These are phyloP conservation scores for Gamarada debralockiae DNA, from an alignment of 495 filamentous ascomycete genomes.

Conservation along the genomic window DNA sequence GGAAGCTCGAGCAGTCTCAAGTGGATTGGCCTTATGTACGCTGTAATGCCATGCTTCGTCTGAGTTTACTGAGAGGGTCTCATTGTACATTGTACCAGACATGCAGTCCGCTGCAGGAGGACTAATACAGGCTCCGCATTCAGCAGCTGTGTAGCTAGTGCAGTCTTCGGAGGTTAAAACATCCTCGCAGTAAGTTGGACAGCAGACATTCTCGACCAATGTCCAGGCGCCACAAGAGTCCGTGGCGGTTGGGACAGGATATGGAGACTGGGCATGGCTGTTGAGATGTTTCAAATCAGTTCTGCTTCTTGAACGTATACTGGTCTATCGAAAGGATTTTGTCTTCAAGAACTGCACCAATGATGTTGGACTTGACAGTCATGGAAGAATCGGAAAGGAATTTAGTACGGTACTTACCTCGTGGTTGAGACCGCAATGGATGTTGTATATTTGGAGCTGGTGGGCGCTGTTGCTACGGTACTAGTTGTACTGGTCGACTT, in stretches of 20 bases:
- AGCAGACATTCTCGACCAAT: constrained; percentile 14
- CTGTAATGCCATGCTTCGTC: constrained; percentile 15
- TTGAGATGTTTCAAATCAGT: too few relatives aligned
- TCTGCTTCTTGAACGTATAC: too few relatives aligned
- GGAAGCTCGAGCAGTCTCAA: background rate
- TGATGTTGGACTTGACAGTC: too few relatives aligned
- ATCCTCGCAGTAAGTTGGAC: constrained; percentile 8
- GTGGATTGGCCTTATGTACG: background rate
- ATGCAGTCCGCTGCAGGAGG: constrained; percentile 5
- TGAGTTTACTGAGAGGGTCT: background rate
- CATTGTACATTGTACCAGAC: constrained; percentile 13
- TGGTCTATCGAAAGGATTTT: too few relatives aligned
- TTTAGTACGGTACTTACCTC: too few relatives aligned
- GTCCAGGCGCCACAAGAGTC: constrained; percentile 9
- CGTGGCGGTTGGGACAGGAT: constrained; percentile 1
- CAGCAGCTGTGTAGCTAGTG: background rate
- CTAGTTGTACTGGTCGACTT: too few relatives aligned
- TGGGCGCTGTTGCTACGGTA: too few relatives aligned
- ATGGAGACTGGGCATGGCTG: constrained; percentile 13
- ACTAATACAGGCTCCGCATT: background rate
- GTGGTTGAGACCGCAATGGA: too few relatives aligned
- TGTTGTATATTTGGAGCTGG: too few relatives aligned
- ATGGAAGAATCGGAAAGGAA: too few relatives aligned
- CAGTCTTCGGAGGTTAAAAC: constrained; percentile 8
- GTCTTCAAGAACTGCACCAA: too few relatives aligned